Evolutionary conservation across 139 green algal species (phyloP), one percentile per base, ranked within the genome.

Genomic region (Micractinium conductrix): DNA sequence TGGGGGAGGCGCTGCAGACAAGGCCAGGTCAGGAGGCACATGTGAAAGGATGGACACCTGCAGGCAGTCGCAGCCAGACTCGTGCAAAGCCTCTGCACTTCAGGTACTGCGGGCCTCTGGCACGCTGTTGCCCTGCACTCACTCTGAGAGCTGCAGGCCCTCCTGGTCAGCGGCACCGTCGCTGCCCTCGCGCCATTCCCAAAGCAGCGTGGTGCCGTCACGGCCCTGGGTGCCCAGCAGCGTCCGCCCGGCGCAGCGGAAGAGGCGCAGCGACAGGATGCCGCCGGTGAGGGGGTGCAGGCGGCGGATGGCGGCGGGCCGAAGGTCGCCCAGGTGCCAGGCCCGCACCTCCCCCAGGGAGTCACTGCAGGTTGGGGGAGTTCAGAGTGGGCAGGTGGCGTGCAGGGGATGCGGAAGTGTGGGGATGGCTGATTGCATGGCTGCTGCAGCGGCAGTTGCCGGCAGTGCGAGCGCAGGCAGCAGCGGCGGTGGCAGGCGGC

Each of bases 331-430:
- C 17, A 90, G 55, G 81, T 86, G 69, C 89, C 89, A 92, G 33
- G 86, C 71, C 60, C 74, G 79, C 35, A 91, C 60, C 79, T 88
- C 68, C 14, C 89, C 89, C 22, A 87, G 68, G 14, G 80, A 67
- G 60, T 92, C 89, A 26, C 89, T 92, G 89, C 68, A 81, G 14
- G 17, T n/a, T n/a, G n/a, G n/a, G n/a, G n/a, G n/a, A n/a, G n/a
- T n/a, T n/a, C n/a, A n/a, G n/a, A n/a, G n/a, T n/a, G n/a, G n/a
- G n/a, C n/a, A n/a, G n/a, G n/a, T n/a, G n/a, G n/a, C n/a, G n/a
- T n/a, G n/a, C n/a, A n/a, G n/a, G n/a, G n/a, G n/a, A n/a, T n/a
- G n/a, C n/a, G n/a, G n/a, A n/a, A n/a, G n/a, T n/a, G n/a, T n/a
- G n/a, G n/a, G n/a, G n/a, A n/a, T n/a, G n/a, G n/a, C n/a, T n/a